phyloP scores from a whole-genome alignment of 2,329 filamentous ascomycete genomes.

The Thielaviopsis euricoi region DNA sequence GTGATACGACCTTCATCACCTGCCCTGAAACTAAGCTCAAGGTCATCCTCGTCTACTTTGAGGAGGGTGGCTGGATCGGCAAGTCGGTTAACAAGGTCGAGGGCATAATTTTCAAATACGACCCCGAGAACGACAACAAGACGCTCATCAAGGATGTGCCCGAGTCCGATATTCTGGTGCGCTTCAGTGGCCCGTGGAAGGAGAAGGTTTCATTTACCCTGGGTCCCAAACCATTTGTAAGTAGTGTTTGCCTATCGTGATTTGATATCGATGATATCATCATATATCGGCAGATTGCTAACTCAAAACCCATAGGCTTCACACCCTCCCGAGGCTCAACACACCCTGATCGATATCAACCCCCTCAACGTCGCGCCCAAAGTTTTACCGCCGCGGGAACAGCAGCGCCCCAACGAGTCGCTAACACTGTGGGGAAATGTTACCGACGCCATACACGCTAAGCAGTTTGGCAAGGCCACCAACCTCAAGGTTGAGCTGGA shows the following conservation, averaged over 20 bases:
- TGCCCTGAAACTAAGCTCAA: constrained; percentile 86
- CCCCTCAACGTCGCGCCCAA: constrained; percentile 70
- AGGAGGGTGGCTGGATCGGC: constrained; percentile 78
- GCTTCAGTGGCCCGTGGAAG: constrained; percentile 77
- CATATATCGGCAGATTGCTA: neutral
- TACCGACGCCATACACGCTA: constrained; percentile 67
- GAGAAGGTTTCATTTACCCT: constrained; percentile 47
- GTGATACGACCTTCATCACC: constrained; percentile 74
- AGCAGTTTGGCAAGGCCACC: constrained; percentile 74
- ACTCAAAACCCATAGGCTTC: constrained; percentile 20
- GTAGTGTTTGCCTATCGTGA: constrained; percentile 17
- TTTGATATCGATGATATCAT: neutral
- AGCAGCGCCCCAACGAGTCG: constrained; percentile 80
- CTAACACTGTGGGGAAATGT: constrained; percentile 76
- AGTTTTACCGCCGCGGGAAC: constrained; percentile 55
- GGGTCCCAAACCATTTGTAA: constrained; percentile 43
- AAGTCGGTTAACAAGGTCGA: constrained; percentile 82
- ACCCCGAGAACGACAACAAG: constrained; percentile 70
- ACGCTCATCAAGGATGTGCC: constrained; percentile 71
- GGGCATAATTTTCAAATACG: constrained; percentile 79
- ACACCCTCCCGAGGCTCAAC: constrained; percentile 41
- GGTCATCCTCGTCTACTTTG: constrained; percentile 79
- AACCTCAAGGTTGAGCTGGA: constrained; percentile 80
- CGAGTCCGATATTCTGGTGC: constrained; percentile 65
- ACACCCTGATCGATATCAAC: constrained; percentile 72